phyloP scores from a whole-genome alignment of 2,329 filamentous ascomycete species.

The Pyricularia grisea region DNA sequence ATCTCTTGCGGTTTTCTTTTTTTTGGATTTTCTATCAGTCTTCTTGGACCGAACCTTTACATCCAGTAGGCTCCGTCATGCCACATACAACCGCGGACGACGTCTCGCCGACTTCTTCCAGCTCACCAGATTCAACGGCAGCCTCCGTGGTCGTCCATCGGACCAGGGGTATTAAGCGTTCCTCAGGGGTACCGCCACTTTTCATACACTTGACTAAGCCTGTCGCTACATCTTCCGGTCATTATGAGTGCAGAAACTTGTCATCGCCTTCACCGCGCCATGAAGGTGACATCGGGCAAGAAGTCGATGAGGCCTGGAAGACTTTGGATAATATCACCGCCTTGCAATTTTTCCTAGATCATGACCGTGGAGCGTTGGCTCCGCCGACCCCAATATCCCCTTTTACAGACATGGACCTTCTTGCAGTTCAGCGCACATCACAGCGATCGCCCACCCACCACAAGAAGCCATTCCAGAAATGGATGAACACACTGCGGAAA shows the following conservation, averaged over 20 bases:
- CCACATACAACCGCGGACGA: not conserved
- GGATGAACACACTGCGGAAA: constrained; percentile 61
- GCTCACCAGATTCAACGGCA: not conserved
- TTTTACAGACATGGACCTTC: not conserved
- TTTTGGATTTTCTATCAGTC: not conserved
- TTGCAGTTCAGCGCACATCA: not conserved
- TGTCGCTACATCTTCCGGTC: not conserved
- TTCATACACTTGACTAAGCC: not conserved
- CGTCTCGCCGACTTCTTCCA: not conserved
- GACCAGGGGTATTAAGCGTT: not conserved
- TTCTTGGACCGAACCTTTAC: not conserved
- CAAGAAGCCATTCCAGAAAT: constrained; percentile 55
- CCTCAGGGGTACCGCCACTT: not conserved
- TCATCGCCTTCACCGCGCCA: not conserved
- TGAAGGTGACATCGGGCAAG: not conserved
- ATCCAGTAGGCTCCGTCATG: not conserved
- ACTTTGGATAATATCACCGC: not conserved
- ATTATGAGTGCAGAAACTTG: not conserved
- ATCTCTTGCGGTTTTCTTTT: not conserved
- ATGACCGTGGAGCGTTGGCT: not conserved
- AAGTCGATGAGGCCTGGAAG: not conserved
- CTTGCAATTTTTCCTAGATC: not conserved
- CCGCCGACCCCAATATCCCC: not conserved
- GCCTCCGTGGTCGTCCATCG: not conserved
- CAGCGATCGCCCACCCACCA: not conserved